Evolutionary conservation across 2,329 filamentous ascomycete genomes (phyloP), one percentile per base, ranked within the genome.

Genomic region (Aspergillus piperis): DNA sequence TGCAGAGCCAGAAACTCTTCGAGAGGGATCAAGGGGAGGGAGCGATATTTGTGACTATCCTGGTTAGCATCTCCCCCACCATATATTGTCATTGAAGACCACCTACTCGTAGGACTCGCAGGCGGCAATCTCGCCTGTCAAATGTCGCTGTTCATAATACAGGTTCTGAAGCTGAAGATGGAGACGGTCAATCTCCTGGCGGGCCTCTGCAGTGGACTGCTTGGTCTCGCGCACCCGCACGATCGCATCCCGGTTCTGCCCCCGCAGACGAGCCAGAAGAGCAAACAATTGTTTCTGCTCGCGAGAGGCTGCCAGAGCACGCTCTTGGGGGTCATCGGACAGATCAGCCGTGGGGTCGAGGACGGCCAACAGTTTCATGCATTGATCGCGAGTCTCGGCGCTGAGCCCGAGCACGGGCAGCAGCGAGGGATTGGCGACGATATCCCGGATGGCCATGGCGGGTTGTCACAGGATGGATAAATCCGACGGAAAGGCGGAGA

Each of bases 131-230:
- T 99, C 95, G 52, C 91, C 91, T 65, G 90, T 87, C 57, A 99
- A 80, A 76, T 97, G 92, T 57, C 91, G 84, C 79, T 98, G 93
- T 77, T 99, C 94, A 73, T 99, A 99, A 75, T 95, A 96, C 7
- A 99, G 81, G 72, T 99, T 99, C 77, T 98, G 94, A 58, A 99
- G 83, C 72, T 96, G 91, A 39, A 99, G 83, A 73, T 98, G 93
- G 62, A 99, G 82, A 53, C 89, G 87, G 74, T 99, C 95, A 65
- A 98, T 92, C 77, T 96, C 92, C 70, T 94, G 90, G 52, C 93
- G 87, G 52, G 90, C 90, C 75, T 96, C 92, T 30, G 91, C 90
- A 0, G 95, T 98, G 68, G 87, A 82, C 56, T 90, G 83, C 75
- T 98, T 98, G 13, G 93, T 96, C 67, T 92, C 87, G 66, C 95